Percentiles rank a stretch among this genome's conserved stretches.
These are phyloP conservation scores for Chamaecrista fasciculata DNA, from an alignment of 306 rosid genomes.

Conservation along the genomic window DNA sequence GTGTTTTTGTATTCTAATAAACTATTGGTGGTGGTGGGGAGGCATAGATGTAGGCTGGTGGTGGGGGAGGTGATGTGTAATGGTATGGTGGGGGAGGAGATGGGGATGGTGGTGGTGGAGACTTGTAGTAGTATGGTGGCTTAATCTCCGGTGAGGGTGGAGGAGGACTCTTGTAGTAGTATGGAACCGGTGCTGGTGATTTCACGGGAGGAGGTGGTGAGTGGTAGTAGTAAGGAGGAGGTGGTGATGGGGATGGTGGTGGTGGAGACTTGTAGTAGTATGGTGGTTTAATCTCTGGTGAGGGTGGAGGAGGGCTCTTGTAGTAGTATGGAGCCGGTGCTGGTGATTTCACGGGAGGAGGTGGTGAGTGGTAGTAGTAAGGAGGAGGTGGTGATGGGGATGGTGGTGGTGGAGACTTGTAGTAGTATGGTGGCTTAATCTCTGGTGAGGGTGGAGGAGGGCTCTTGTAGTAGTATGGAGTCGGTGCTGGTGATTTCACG, in stretches of 20 bases:
- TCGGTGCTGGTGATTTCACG: not conserved
- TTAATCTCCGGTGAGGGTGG: not conserved
- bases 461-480: constrained; percentile 32
- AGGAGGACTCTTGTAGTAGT: not conserved
- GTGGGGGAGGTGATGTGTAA: constrained; percentile 54
- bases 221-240: constrained; percentile 31
- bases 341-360: not conserved
- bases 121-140: not conserved
- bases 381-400: not conserved
- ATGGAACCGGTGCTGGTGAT: not conserved
- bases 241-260: not conserved
- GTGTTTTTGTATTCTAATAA: constrained; percentile 23
- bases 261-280: constrained; percentile 30
- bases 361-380: not conserved
- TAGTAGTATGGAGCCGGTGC: constrained; percentile 9
- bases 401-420: constrained; percentile 43
- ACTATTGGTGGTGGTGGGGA: constrained; percentile 63
- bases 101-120: constrained; percentile 4
- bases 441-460: constrained; percentile 43
- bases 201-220: constrained; percentile 48
- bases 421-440: not conserved
- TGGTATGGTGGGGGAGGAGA: constrained; percentile 16
- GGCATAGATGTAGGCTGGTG: constrained; percentile 58
- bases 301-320: constrained; percentile 2
- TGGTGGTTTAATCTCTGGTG: not conserved